A percentile compares a stretch with the other conserved stretches of the same genome.
Evolutionary conservation across 352 stramenopile species (phyloP).

Genomic region (Globisporangium radiosum): DNA sequence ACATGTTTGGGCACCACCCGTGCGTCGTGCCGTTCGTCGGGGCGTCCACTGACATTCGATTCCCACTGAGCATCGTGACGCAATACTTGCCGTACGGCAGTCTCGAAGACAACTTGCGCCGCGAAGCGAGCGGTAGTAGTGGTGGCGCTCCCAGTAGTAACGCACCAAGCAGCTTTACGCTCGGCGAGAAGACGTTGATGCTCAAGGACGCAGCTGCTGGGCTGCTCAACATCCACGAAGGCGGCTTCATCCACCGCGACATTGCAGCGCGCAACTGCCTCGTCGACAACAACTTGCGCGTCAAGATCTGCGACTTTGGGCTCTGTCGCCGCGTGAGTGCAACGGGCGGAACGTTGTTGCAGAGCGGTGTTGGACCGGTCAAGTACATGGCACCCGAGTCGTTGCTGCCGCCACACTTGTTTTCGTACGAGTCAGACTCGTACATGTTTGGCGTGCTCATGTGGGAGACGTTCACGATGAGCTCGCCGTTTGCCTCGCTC

Average conservation of each 20-base stretch:
- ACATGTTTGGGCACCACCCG: slow-evolving; percentile 80
- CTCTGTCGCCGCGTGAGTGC: slow-evolving; percentile 62
- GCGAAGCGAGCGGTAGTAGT: slow-evolving; percentile 8
- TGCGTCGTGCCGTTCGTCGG: slow-evolving; percentile 80
- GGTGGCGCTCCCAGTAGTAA: not conserved
- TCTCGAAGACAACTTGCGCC: slow-evolving; percentile 61
- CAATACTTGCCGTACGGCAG: slow-evolving; percentile 70
- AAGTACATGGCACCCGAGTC: slow-evolving; percentile 86
- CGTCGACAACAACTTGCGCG: slow-evolving; percentile 46
- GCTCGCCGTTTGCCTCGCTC: slow-evolving; percentile 42
- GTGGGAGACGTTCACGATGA: slow-evolving; percentile 70
- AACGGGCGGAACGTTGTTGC: slow-evolving; percentile 47
- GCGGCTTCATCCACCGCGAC: slow-evolving; percentile 78
- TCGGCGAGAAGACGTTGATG: slow-evolving; percentile 50
- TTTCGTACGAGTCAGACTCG: slow-evolving; percentile 71
- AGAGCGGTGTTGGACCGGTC: slow-evolving; percentile 56
- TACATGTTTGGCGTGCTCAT: slow-evolving; percentile 85
- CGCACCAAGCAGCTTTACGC: slow-evolving; percentile 13
- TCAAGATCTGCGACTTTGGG: slow-evolving; percentile 80
- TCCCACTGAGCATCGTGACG: slow-evolving; percentile 60
- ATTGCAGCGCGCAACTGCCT: slow-evolving; percentile 76
- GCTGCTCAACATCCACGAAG: slow-evolving; percentile 81
- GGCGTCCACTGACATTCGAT: slow-evolving; percentile 60
- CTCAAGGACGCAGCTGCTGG: slow-evolving; percentile 66
- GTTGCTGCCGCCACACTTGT: slow-evolving; percentile 60